phyloP scores from a whole-genome alignment of 2,329 filamentous ascomycete species.

The Magnaporthales sp. region DNA sequence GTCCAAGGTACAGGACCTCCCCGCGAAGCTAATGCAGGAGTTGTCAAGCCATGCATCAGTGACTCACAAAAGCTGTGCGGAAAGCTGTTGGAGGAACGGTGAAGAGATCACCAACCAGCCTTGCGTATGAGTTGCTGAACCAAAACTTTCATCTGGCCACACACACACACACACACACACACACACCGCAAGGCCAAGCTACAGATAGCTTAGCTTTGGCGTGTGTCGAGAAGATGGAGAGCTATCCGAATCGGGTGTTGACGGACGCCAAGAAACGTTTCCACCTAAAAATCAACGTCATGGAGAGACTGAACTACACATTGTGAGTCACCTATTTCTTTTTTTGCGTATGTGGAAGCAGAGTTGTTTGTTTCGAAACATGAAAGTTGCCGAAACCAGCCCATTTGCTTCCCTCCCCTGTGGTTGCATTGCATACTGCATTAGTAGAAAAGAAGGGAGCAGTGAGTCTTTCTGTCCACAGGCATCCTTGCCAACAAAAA shows the following conservation, averaged over 20 bases:
- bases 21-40: not conserved
- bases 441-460: not conserved
- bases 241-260: not conserved
- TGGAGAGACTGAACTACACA: not conserved
- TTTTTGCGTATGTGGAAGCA: not conserved
- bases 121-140: not conserved
- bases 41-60: not conserved
- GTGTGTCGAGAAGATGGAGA: not conserved
- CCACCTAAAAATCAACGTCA: not conserved
- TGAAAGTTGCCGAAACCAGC: not conserved
- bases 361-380: not conserved
- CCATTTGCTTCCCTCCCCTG: not conserved
- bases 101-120: not conserved
- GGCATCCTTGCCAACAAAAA: not conserved
- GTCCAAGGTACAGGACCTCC: not conserved
- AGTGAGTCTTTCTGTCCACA: not conserved
- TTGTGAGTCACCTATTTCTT: not conserved
- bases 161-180: not conserved
- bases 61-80: not conserved
- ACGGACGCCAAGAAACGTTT: not conserved
- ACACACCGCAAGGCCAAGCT: not conserved
- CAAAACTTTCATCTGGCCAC: not conserved
- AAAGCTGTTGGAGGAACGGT: not conserved
- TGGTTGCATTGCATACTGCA: not conserved
- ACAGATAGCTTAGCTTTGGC: not conserved